Evolutionary conservation across 129 eudicot species (phyloP), one percentile per base, ranked within the genome.

Genomic region (Tagetes patula): DNA sequence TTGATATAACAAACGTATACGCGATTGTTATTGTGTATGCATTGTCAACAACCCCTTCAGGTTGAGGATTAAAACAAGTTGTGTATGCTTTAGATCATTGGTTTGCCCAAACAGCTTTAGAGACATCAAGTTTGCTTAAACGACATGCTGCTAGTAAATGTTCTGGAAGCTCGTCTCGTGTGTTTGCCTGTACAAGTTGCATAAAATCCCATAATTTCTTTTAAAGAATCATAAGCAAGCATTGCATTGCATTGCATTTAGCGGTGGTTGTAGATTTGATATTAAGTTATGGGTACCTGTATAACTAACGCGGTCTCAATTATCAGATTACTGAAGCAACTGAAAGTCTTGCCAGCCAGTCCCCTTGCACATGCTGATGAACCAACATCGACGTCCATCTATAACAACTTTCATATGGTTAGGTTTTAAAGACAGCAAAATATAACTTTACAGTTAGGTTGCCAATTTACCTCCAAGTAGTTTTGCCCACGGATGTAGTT

Each of bases 351-450:
- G 70, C 85, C 79, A 64, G 82, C 87, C 56, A 90, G 76, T 52
- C 90, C 81, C 77, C 88, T 90, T 38, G 96, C 93, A 31, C 73
- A 72, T 36, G 88, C 83, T 56, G 96, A 85, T 52, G 93, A 87
- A 39, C 96, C 96, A 77, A 90, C 81, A 83, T 90, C 96, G 1
- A 90, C 56, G 1, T 80, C 93, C 70, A 90, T 75, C 94, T 90
- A 82, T 58, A 68, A 65, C 74, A 70, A 31, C 47, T 41, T 67
- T 45, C 52, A 11, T 34, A 74, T 49, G 34, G 34, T 64, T 38
- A 32, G 36, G 31, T 41, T 37, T 37, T 38, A 7, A 64, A 36
- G 3, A 39, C 8, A 32, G 53, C 49, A 38, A 62, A 38, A 63
- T 30, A 40, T 50, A 70, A 39, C 41, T 37, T 9, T 12, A 64